Conservation (phyloP, 192 early-diverging fungal genomes). For the Radiomyces spectabilis region DNA sequence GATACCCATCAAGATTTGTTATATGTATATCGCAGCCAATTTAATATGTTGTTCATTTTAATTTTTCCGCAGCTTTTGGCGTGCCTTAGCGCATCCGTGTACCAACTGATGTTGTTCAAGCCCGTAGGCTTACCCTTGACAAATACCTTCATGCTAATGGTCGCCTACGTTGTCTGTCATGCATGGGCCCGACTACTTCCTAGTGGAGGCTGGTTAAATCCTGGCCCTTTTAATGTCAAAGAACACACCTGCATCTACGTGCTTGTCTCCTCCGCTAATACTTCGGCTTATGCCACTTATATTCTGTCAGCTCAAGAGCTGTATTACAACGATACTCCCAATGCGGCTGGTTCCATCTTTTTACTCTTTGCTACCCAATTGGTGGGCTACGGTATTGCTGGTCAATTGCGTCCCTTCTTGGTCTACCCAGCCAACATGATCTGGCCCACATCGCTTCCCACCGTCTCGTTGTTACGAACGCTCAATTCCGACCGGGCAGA, state of each 20-base stretch:
- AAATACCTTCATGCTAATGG: conserved; percentile 62
- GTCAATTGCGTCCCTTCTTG: conserved; percentile 34
- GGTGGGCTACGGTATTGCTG: conserved; percentile 30
- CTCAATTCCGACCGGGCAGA: conserved; percentile 15
- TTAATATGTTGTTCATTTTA: not conserved
- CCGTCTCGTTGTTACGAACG: conserved; percentile 35
- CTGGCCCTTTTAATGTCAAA: conserved; percentile 38
- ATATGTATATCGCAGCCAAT: not conserved
- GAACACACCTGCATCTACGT: conserved; percentile 40
- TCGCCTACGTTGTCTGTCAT: conserved; percentile 66
- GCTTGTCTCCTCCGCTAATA: conserved; percentile 35
- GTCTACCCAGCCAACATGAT: conserved; percentile 44
- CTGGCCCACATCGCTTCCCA: conserved; percentile 44
- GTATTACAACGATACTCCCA: conserved; percentile 25
- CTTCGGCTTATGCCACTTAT: conserved; percentile 27
- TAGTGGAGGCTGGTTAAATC: conserved; percentile 33
- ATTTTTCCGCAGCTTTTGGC: conserved; percentile 26
- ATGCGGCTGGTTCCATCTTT: conserved; percentile 7
- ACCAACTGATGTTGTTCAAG: conserved; percentile 77
- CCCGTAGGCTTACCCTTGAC: conserved; percentile 62
- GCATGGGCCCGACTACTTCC: conserved; percentile 55
- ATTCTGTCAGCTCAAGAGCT: conserved; percentile 32
- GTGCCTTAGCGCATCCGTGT: conserved; percentile 46
- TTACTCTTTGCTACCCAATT: conserved; percentile 21
- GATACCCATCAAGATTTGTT: too few relatives aligned